Base-by-base conservation (phyloP, 2,329 filamentous ascomycete genomes). In the Cercospora beticola region DNA sequence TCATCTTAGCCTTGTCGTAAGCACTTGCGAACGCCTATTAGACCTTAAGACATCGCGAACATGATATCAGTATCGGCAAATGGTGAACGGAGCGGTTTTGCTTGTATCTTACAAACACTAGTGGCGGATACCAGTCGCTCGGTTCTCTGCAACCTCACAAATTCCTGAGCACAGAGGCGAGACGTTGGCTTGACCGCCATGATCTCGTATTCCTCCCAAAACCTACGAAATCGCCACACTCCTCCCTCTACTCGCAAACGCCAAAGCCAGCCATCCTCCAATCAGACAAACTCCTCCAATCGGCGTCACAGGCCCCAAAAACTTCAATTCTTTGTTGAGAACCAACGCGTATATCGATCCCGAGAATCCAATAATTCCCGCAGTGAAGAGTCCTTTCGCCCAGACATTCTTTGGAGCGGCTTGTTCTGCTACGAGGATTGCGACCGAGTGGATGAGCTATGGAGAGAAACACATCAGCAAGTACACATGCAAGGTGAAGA, bases 341-440 rank as follows among this genome's bases (percentile, higher is more conserved):
- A 86, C 83, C 9, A 91, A 82, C 9, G 87, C 81, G 77, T 91
- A 91, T 71, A 91, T 85, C 75, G 84, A 87, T 1, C 89, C 89
- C 68, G 84, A 87, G 79, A 91, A 91, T 83, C 90, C 84, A 4
- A 86, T 87, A 82, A 90, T 90, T 62, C 89, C 89, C 0, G 86
- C 86, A 0, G 86, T 85, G 76, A 90, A 86, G n/a, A 90, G 80
- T 1, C 79, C 64, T 60, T 78, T 79, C 62, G 85, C 85, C 18
- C 88, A 87, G 23, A 88, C 74, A 33, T 84, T 86, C 62, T 76
- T 75, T 10, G 87, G 86, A 1, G 83, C 83, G 7, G 81, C 81
- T 62, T 82, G 80, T 16, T 84, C 79, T 4, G 87, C 83, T 21
- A 89, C 79, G 28, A 90, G 86, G 58, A 90, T 79, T 49, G 86